These are phyloP conservation scores for Termitomyces bulborhizus DNA, from an alignment of 768 basidiomycete genomes.

Conservation along the genomic window DNA sequence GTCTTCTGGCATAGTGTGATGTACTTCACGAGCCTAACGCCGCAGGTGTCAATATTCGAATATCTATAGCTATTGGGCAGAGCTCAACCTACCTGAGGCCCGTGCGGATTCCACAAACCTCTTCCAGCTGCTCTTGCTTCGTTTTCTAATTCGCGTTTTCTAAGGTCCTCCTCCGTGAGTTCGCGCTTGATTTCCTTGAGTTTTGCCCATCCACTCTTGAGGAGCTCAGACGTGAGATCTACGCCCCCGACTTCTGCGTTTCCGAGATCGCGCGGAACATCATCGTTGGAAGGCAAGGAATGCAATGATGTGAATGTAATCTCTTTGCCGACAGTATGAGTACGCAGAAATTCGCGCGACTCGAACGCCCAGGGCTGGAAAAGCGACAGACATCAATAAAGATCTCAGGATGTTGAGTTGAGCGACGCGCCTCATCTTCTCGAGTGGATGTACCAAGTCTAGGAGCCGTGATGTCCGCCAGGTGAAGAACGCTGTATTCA, in stretches of 20 bases:
- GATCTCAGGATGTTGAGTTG: neutral
- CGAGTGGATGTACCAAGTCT: constrained; percentile 75
- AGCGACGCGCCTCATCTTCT: constrained; percentile 75
- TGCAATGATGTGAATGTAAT: constrained; percentile 80
- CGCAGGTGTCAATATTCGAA: neutral
- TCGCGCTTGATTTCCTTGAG: constrained; percentile 85
- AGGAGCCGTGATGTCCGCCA: constrained; percentile 84
- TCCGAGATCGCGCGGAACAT: constrained; percentile 74
- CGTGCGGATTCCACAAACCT: constrained; percentile 85
- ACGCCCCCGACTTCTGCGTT: constrained; percentile 64
- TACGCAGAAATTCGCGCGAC: constrained; percentile 86
- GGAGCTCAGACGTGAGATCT: constrained; percentile 71
- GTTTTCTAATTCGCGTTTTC: constrained; percentile 65
- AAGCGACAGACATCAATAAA: constrained; percentile 5
- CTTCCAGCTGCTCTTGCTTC: constrained; percentile 71
- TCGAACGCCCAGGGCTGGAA: constrained; percentile 84
- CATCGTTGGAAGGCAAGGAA: constrained; percentile 71
- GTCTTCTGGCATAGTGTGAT: constrained; percentile 86
- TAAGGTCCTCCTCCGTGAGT: constrained; percentile 70
- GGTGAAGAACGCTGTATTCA: constrained; percentile 69
- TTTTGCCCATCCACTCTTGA: constrained; percentile 90
- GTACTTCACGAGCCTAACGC: constrained; percentile 60
- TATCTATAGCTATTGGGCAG: neutral
- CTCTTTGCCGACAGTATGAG: constrained; percentile 85
- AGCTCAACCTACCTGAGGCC: constrained; percentile 49